These are phyloP conservation scores for Trichoderma sp. DNA, from an alignment of 2,329 filamentous ascomycete species.

Conservation along the genomic window DNA sequence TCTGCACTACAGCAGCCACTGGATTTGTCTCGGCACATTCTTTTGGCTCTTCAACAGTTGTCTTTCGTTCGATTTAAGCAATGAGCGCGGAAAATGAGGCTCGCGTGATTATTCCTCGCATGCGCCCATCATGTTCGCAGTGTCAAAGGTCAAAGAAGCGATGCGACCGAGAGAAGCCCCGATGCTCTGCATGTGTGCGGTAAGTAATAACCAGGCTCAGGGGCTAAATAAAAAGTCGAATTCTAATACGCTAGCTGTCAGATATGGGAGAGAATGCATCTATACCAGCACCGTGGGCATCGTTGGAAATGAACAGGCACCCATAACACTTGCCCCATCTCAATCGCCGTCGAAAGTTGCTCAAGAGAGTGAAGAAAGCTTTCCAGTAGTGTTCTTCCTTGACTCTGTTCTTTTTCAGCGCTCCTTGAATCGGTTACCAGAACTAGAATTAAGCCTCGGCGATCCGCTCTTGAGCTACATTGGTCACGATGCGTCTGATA, in stretches of 20 bases:
- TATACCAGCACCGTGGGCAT: neutral
- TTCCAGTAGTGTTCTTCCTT: neutral
- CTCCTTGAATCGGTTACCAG: neutral
- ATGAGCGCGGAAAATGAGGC: neutral
- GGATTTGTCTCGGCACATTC: neutral
- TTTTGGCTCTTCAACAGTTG: neutral
- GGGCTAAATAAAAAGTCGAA: no score
- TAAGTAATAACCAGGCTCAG: neutral
- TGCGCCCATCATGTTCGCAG: neutral
- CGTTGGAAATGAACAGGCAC: neutral
- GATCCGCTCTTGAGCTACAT: neutral
- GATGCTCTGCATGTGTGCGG: neutral
- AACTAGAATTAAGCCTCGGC: neutral
- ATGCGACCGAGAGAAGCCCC: neutral
- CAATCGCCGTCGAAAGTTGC: neutral
- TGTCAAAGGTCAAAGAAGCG: slow-evolving; percentile 1
- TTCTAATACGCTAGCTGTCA: neutral
- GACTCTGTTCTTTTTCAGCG: slow-evolving; percentile 1
- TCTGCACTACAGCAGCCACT: neutral
- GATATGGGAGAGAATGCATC: neutral
- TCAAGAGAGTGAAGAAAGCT: neutral
- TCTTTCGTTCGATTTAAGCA: neutral
- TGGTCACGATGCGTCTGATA: neutral
- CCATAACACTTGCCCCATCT: neutral
- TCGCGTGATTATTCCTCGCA: neutral